A percentile compares a stretch with the other conserved stretches of the same genome.
These are phyloP conservation scores for Beauveria scarabaeidicola DNA, from an alignment of 2,329 filamentous ascomycete genomes.

Conservation along the genomic window DNA sequence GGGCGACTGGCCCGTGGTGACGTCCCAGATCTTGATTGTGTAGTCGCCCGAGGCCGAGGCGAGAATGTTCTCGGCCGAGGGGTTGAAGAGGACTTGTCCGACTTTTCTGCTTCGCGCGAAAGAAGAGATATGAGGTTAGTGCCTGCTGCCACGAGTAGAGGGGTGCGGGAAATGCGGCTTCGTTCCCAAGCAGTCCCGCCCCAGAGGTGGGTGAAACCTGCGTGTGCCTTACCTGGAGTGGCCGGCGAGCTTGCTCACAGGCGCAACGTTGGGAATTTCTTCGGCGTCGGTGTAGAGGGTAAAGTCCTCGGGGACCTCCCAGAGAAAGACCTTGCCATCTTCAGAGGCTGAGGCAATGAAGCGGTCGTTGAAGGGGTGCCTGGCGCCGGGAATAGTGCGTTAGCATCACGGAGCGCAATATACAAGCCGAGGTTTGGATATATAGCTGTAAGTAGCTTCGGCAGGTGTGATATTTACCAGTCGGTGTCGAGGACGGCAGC, in stretches of 20 bases:
- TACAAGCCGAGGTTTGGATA: background rate
- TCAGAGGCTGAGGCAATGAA: slow-evolving; percentile 91
- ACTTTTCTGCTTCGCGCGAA: slow-evolving; percentile 62
- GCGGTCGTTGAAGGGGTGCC: slow-evolving; percentile 93
- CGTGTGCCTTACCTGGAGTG: slow-evolving; percentile 61
- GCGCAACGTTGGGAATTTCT: slow-evolving; percentile 71
- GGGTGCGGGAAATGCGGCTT: background rate
- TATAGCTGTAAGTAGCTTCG: background rate
- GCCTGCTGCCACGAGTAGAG: background rate
- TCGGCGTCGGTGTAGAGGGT: slow-evolving; percentile 77
- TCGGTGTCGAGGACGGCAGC: slow-evolving; percentile 94
- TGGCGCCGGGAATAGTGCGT: slow-evolving; percentile 25
- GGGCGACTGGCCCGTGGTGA: slow-evolving; percentile 66
- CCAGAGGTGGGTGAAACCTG: background rate
- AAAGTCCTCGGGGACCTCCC: slow-evolving; percentile 87
- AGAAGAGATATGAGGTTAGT: slow-evolving; percentile 16
- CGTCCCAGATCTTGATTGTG: slow-evolving; percentile 92
- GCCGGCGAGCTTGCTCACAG: slow-evolving; percentile 72
- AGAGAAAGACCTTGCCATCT: slow-evolving; percentile 94
- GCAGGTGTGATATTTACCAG: slow-evolving; percentile 51
- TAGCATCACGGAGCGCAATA: background rate
- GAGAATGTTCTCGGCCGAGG: slow-evolving; percentile 88
- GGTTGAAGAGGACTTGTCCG: slow-evolving; percentile 96
- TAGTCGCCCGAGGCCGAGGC: slow-evolving; percentile 93
- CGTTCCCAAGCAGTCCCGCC: background rate